Evolutionary conservation across 495 filamentous ascomycete genomes (phyloP).

Genomic region (Penicillium cataractarum): DNA sequence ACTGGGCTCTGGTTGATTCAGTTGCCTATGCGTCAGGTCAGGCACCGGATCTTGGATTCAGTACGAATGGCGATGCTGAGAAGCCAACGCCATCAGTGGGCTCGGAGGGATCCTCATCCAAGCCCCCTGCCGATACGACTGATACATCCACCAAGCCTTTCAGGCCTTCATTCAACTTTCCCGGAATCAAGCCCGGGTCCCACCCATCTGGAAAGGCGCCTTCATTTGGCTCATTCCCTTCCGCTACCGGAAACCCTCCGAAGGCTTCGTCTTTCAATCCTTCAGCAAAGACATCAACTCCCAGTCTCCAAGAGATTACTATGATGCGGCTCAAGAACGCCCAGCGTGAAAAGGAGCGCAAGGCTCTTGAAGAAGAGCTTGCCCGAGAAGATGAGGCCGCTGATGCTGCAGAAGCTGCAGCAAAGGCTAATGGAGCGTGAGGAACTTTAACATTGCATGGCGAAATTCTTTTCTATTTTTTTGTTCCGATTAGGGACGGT

Average conservation of each 20-base stretch:
- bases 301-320: slow-evolving; percentile 61
- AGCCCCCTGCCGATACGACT: slow-evolving; percentile 4
- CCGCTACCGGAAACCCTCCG: slow-evolving; percentile 35
- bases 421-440: neutral
- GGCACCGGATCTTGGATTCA: slow-evolving; percentile 48
- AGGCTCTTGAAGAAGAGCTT: slow-evolving; percentile 58
- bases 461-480: neutral
- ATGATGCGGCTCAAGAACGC: slow-evolving; percentile 65
- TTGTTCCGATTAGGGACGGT: neutral
- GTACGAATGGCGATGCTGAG: slow-evolving; percentile 12
- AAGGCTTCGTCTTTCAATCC: slow-evolving; percentile 37
- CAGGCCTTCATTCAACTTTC: slow-evolving; percentile 43
- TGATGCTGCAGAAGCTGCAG: slow-evolving; percentile 43
- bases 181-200: slow-evolving; percentile 33
- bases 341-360: slow-evolving; percentile 55
- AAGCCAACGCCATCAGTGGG: slow-evolving; percentile 19
- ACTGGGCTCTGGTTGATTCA: slow-evolving; percentile 54
- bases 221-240: slow-evolving; percentile 54
- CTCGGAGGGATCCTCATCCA: slow-evolving; percentile 16
- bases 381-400: slow-evolving; percentile 53
- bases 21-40: slow-evolving; percentile 60
- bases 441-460: neutral
- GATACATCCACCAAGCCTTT: neutral
- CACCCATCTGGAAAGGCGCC: slow-evolving; percentile 45
- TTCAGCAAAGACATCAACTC: slow-evolving; percentile 35